Evolutionary conservation across 2,329 filamentous ascomycete species (phyloP), one percentile per base, ranked within the genome.

Genomic region (Fusarium bactridioides): DNA sequence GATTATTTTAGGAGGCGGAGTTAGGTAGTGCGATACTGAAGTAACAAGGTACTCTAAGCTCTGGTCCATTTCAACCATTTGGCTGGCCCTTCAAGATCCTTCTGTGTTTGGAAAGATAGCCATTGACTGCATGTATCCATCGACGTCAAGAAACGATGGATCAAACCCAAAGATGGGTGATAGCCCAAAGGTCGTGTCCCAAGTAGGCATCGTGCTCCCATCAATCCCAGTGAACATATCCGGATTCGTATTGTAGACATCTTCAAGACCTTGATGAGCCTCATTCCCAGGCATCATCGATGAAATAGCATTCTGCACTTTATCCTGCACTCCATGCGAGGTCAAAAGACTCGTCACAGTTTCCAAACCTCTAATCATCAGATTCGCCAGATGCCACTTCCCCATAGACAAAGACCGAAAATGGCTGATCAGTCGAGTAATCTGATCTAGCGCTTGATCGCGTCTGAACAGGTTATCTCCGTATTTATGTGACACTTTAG

Each of bases 321-420:
- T 64, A 13, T 64, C 38, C n/a, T 37, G 40, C 4, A 21, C 29
- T 0, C 58, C 50, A 13, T 56, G 40, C 1, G 66, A 48, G 0
- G 58, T 69, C 10, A 69, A 45, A 3, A 69, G 33, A 37, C 43
- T 69, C 0, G 58, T 69, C 4, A 69, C 66, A 35, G 66, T 84
- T 56, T 85, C 84, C 10, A 86, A 71, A 0, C 84, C 84, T 7
- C 82, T 79, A 1, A 83, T 84, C 83, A 86, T 86, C 3, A 85
- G 77, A 40, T 84, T 82, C 2, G 84, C 82, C 6, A 86, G 72
- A 54, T 86, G 85, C 80, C 81, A 85, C 38, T 82, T 83, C 0
- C 84, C 83, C 11, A 83, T 83, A 1, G 82, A 76, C 3, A 82
- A 77, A 0, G 80, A 80, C 0, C 83, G 77, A n/a, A 85, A 84